Percentiles rank a stretch among this genome's conserved stretches.
phyloP scores from a whole-genome alignment of 495 filamentous ascomycete genomes.

The Aspergillus kassunensis region DNA sequence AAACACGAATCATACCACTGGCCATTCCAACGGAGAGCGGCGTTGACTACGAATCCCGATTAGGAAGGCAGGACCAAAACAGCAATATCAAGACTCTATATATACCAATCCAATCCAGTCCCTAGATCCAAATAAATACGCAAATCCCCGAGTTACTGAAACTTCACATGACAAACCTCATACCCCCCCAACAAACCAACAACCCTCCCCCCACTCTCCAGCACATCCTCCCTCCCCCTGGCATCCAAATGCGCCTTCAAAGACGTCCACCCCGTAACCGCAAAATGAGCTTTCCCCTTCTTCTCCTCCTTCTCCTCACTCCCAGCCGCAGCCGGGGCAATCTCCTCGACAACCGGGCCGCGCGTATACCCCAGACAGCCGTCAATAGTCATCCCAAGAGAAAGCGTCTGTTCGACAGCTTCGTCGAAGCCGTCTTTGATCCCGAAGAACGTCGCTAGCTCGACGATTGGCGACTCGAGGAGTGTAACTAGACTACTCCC shows the following conservation, averaged over 20 bases:
- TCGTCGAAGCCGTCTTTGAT: not conserved
- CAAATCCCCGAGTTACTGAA: not conserved
- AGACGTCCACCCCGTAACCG: not conserved
- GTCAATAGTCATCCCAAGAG: not conserved
- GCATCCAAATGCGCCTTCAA: not conserved
- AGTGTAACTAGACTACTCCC: too few species aligned
- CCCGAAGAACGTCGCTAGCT: not conserved
- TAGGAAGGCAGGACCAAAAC: too few species aligned
- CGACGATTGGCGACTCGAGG: not conserved
- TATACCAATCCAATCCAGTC: too few species aligned
- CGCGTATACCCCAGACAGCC: not conserved
- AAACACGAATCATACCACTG: too few species aligned
- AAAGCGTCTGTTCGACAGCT: not conserved
- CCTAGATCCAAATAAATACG: not conserved
- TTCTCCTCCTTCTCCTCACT: not conserved
- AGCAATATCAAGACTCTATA: not conserved
- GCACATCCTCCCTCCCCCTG: not conserved
- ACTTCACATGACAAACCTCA: conserved; percentile 2
- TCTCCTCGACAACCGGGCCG: not conserved
- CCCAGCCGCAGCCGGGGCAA: too few species aligned
- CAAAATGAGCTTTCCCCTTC: conserved; percentile 2
- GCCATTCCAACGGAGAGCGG: too few species aligned
- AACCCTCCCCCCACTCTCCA: not conserved
- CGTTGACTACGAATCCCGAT: too few species aligned
- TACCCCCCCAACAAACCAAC: not conserved